Evolutionary conservation across 176 grass and related monocot genomes (phyloP).

Genomic region (Dendrocalamus sinicus): DNA sequence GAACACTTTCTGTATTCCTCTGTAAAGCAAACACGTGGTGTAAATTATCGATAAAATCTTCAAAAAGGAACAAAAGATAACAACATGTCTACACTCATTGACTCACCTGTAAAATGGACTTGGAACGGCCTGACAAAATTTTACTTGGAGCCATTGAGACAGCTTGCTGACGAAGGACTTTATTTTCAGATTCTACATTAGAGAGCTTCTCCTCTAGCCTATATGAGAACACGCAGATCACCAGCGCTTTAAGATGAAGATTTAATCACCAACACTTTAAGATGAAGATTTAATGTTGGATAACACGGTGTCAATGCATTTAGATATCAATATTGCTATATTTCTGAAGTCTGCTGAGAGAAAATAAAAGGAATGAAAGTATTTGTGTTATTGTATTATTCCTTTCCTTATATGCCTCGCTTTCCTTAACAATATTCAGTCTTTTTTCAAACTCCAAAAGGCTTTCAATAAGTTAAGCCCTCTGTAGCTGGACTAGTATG

Average conservation of each 20-base stretch:
- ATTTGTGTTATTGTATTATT: neutral
- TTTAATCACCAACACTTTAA: slow-evolving; percentile 25
- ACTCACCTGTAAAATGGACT: slow-evolving; percentile 82
- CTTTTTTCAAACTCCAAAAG: neutral
- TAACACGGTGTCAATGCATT: slow-evolving; percentile 13
- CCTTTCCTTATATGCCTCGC: no score
- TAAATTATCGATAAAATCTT: slow-evolving; percentile 38
- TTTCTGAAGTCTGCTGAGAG: neutral
- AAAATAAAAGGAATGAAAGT: neutral
- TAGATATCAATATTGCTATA: slow-evolving; percentile 30
- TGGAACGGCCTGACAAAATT: slow-evolving; percentile 88
- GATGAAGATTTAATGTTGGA: slow-evolving; percentile 19
- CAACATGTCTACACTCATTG: slow-evolving; percentile 41
- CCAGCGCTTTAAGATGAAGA: slow-evolving; percentile 22
- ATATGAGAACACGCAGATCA: slow-evolving; percentile 50
- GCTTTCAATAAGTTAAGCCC: neutral
- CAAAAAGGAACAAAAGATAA: slow-evolving; percentile 9
- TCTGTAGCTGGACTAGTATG: slow-evolving; percentile 1
- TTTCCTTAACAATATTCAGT: neutral
- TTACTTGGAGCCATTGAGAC: slow-evolving; percentile 94
- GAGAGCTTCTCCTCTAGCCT: slow-evolving; percentile 97
- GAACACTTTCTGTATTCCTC: slow-evolving; percentile 80
- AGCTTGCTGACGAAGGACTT: slow-evolving; percentile 98
- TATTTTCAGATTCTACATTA: slow-evolving; percentile 99
- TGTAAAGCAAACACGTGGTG: slow-evolving; percentile 50